Evolutionary conservation across 2,329 filamentous ascomycete species (phyloP), one percentile per base, ranked within the genome.

Genomic region (Trichophyton simii): DNA sequence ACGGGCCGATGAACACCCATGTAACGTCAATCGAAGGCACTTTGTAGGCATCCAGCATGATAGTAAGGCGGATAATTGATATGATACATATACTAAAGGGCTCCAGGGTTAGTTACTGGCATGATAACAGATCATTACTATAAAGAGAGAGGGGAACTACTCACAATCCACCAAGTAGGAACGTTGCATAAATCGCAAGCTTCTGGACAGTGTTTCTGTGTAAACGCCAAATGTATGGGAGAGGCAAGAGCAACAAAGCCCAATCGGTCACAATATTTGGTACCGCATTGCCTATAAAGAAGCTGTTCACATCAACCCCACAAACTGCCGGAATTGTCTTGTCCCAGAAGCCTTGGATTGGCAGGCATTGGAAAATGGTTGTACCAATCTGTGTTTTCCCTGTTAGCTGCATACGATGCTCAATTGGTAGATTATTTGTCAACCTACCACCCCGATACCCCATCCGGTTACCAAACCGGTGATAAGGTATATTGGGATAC

Each of bases 201-300:
- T 66, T 67, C 42, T 70, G 66, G 8, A 59, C 58, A 1, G 62
- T 34, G 5, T 61, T 65, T 18, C 68, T 63, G 11, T 70, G 64
- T 2, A 72, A 57, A 0, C 61, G 52, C 70, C 69, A 72, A 13
- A 71, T 63, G 48, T 66, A 62, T 3, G 62, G 65, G 2, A 68
- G 67, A 1, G 70, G 70, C 4, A 72, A 59, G 7, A 63, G 50
- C 15, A 72, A 41, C 31, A 71, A 68, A 8, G 62, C 59, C 6
- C 71, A 58, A 57, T 72, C 67, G 1, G 64, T 69, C 5, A 67
- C n/a, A 11, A 70, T 63, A 44, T 71, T 71, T 28, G 78, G 75
- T 0, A 75, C 71, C 1, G 76, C 78, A 61, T 80, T 81, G 52
- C 76, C 74, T 36, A 81, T 77, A 73, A 80, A 82, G 34, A 62